phyloP scores from a whole-genome alignment of 2,329 filamentous ascomycete species.

The Fusarium compactum region DNA sequence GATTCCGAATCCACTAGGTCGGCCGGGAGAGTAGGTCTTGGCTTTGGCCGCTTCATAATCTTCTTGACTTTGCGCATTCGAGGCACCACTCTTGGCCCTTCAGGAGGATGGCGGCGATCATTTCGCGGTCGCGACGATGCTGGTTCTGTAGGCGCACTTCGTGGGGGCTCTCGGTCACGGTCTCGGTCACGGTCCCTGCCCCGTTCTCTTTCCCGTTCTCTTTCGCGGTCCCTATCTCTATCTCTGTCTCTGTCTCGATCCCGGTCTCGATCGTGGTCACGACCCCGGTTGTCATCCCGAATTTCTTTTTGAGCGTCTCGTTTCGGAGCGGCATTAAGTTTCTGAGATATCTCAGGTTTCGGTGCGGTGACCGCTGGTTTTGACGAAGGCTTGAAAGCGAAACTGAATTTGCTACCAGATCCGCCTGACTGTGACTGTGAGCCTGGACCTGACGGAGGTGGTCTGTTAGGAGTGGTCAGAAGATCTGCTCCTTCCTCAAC shows the following conservation, averaged over 20 bases:
- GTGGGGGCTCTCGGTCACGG: conserved; percentile 60
- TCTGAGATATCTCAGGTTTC: conserved; percentile 75
- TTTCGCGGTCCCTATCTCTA: conserved; percentile 53
- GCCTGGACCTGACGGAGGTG: conserved; percentile 65
- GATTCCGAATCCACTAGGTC: conserved; percentile 85
- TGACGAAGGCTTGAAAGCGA: conserved; percentile 85
- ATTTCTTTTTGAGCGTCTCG: conserved; percentile 50
- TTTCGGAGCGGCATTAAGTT: conserved; percentile 73
- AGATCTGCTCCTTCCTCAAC: conserved; percentile 59
- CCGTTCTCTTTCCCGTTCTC: conserved; percentile 50
- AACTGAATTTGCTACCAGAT: conserved; percentile 84
- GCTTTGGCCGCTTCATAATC: conserved; percentile 76
- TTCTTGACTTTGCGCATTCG: conserved; percentile 74
- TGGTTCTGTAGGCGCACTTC: conserved; percentile 65
- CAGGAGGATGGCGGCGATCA: conserved; percentile 51
- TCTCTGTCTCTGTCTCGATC: conserved; percentile 47
- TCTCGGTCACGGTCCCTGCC: conserved; percentile 46
- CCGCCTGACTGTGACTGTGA: conserved; percentile 34
- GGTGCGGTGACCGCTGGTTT: conserved; percentile 68
- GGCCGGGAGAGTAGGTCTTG: conserved; percentile 75
- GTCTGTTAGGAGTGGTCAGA: conserved; percentile 67
- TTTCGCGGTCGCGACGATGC: conserved; percentile 60
- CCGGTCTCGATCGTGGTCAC: conserved; percentile 51
- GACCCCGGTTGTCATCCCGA: conserved; percentile 55
- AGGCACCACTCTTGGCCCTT: conserved; percentile 55